Conservation (phyloP, 129 eudicot genomes). For the Artemisia argyi region DNA sequence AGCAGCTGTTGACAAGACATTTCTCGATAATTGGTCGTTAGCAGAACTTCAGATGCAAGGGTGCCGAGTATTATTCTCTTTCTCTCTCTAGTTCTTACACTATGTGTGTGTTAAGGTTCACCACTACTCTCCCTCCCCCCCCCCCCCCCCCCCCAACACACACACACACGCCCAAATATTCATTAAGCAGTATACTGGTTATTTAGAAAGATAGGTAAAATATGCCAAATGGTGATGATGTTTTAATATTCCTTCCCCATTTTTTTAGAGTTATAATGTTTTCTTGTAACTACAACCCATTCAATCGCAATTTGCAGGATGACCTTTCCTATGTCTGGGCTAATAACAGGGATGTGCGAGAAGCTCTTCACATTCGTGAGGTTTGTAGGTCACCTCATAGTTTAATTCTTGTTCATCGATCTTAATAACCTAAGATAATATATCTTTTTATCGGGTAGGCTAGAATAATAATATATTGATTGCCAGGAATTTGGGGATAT, state of each 20-base stretch:
- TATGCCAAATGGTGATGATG: background rate
- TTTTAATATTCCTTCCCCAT: no score
- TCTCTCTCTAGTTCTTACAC: background rate
- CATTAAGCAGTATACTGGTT: no score
- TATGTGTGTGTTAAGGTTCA: background rate
- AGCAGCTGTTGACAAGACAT: background rate
- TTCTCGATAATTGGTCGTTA: conserved; percentile 2
- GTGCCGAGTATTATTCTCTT: conserved; percentile 19
- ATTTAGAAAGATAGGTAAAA: no score
- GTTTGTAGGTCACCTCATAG: conserved; percentile 16
- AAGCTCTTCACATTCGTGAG: conserved; percentile 11
- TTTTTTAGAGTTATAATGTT: no score
- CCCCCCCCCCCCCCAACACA: no score
- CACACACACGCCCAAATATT: no score
- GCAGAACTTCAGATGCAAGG: conserved; percentile 11
- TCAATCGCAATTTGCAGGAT: no score
- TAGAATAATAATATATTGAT: background rate
- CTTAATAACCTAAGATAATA: background rate
- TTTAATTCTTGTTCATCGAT: background rate
- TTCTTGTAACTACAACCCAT: no score
- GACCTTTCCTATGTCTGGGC: no score
- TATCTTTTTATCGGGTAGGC: no score
- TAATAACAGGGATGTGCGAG: no score
- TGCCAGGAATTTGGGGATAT: conserved; percentile 17
- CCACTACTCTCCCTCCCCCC: no score